Evolutionary conservation across 192 early-diverging fungal species (phyloP).

Genomic region (Ambispora gerdemannii): DNA sequence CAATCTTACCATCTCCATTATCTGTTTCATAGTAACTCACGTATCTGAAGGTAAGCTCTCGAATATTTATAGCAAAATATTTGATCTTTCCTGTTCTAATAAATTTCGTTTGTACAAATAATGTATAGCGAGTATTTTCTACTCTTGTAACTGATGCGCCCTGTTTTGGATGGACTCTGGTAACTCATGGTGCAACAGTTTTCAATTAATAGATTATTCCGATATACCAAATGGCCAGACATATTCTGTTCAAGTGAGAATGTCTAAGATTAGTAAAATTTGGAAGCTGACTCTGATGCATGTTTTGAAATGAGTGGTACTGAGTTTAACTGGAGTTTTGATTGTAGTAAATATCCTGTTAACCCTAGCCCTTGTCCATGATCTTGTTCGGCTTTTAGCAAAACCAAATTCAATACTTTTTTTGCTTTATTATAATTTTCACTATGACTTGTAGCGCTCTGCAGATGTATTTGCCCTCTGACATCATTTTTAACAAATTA

Average conservation of each 20-base stretch:
- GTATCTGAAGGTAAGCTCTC: slow-evolving; percentile 1
- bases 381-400: too few species aligned
- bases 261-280: not conserved
- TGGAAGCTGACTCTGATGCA: not conserved
- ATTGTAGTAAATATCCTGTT: slow-evolving; percentile 13
- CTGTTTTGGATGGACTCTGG: not conserved
- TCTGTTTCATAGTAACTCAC: slow-evolving; percentile 2
- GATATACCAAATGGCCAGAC: not conserved
- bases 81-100: slow-evolving; percentile 1
- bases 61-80: slow-evolving; percentile 1
- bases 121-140: slow-evolving; percentile 5
- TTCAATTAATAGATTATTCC: slow-evolving; percentile 9
- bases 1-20: not conserved
- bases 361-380: not conserved
- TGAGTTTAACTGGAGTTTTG: not conserved
- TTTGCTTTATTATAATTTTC: too few species aligned
- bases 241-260: not conserved
- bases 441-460: too few species aligned
- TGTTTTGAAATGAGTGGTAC: slow-evolving; percentile 1
- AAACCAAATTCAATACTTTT: too few species aligned
- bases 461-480: too few species aligned
- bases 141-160: not conserved
- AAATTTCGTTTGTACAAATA: slow-evolving; percentile 2
- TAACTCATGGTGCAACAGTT: not conserved
- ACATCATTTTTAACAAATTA: too few species aligned